A percentile compares a stretch with the other conserved stretches of the same genome.
These are phyloP conservation scores for Aspergillus affinis DNA, from an alignment of 495 filamentous ascomycete species.

Conservation along the genomic window DNA sequence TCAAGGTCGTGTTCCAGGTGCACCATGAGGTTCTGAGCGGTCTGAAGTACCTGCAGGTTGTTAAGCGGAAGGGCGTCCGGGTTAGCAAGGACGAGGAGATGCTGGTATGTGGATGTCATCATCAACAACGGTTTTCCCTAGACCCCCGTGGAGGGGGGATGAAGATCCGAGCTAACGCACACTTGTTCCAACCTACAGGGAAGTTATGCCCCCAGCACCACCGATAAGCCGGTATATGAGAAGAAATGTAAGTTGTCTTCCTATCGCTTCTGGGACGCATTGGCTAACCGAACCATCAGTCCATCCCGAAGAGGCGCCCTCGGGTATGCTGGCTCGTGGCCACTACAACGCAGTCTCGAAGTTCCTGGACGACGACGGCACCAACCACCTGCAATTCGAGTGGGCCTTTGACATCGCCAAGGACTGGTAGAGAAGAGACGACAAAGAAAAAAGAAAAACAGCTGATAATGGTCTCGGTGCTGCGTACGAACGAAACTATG, in stretches of 20 bases:
- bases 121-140: neutral
- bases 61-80: slow-evolving; percentile 81
- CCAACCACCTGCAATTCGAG: slow-evolving; percentile 81
- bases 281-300: slow-evolving; percentile 51
- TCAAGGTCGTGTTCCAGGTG: slow-evolving; percentile 90
- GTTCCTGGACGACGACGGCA: slow-evolving; percentile 91
- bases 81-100: slow-evolving; percentile 93
- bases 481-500: slow-evolving; percentile 6
- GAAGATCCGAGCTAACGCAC: slow-evolving; percentile 8
- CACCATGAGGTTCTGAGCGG: slow-evolving; percentile 94
- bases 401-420: slow-evolving; percentile 96
- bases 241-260: slow-evolving; percentile 73
- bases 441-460: slow-evolving; percentile 19
- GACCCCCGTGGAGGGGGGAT: no score
- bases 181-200: slow-evolving; percentile 49
- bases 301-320: slow-evolving; percentile 82
- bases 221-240: slow-evolving; percentile 75
- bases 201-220: slow-evolving; percentile 86
- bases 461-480: neutral
- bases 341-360: slow-evolving; percentile 80
- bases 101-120: slow-evolving; percentile 74
- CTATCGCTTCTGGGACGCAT: neutral
- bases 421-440: slow-evolving; percentile 75
- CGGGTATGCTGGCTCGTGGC: slow-evolving; percentile 82
- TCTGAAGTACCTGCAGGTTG: slow-evolving; percentile 89